These are phyloP conservation scores for Candida smagusa DNA, from an alignment of 1,139 yeast genomes.

Conservation along the genomic window DNA sequence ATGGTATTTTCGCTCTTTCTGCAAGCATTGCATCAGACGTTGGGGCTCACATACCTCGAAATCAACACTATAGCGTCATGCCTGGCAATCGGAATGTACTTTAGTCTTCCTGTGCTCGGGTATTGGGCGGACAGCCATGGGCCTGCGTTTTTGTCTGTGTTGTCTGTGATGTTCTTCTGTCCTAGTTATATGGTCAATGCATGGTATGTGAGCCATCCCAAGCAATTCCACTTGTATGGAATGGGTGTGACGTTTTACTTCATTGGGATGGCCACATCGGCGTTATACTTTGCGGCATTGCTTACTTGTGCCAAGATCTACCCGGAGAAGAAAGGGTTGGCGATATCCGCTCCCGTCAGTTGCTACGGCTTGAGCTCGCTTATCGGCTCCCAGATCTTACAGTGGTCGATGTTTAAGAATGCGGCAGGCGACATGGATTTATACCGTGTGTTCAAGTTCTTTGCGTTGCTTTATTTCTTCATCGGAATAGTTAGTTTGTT, in stretches of 20 bases:
- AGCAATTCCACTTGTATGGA: constrained; percentile 17
- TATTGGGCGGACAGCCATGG: constrained; percentile 83
- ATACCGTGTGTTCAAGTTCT: constrained; percentile 51
- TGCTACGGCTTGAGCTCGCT: constrained; percentile 81
- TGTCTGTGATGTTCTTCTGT: constrained; percentile 62
- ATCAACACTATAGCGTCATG: constrained; percentile 76
- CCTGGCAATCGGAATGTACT: constrained; percentile 78
- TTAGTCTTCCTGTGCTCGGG: constrained; percentile 81
- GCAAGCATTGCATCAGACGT: constrained; percentile 55
- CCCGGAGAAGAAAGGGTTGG: constrained; percentile 71
- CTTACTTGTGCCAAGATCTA: constrained; percentile 82
- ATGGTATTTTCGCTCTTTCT: constrained; percentile 78
- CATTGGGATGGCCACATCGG: constrained; percentile 79
- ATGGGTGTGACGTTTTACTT: constrained; percentile 38
- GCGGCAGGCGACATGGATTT: constrained; percentile 37
- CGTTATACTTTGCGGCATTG: constrained; percentile 73
- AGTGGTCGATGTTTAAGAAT: constrained; percentile 34
- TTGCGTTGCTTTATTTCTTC: constrained; percentile 54
- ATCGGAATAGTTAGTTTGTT: constrained; percentile 60
- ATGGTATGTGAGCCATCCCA: constrained; percentile 8
- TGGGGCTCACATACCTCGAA: constrained; percentile 65
- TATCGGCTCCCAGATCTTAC: constrained; percentile 56
- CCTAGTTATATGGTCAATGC: constrained; percentile 64
- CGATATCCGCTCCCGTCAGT: constrained; percentile 85
- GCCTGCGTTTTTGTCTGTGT: constrained; percentile 65